These are phyloP conservation scores for Ambrosia trifida DNA, from an alignment of 129 eudicot genomes.

Conservation along the genomic window DNA sequence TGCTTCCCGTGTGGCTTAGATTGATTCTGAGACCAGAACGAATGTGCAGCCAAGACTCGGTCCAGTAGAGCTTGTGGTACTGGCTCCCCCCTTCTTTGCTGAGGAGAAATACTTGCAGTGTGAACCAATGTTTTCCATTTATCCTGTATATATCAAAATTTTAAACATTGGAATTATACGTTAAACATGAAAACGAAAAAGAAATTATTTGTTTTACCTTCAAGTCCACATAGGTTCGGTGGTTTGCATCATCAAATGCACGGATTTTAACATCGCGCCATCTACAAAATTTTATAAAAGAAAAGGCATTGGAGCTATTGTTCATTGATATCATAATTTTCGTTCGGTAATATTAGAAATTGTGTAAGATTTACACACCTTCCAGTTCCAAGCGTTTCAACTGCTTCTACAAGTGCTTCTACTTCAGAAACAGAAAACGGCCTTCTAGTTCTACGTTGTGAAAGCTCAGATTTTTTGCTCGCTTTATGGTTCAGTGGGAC, in stretches of 20 bases:
- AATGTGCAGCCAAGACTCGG: conserved; percentile 81
- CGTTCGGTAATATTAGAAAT: not conserved
- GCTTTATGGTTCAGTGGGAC: conserved; percentile 46
- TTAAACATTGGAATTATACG: not conserved
- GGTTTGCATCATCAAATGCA: conserved; percentile 86
- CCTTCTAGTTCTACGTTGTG: conserved; percentile 74
- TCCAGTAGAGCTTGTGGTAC: conserved; percentile 91
- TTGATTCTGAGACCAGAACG: conserved; percentile 82
- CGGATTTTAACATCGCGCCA: conserved; percentile 98
- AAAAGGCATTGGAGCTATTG: conserved; percentile 4
- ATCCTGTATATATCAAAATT: conserved; percentile 48
- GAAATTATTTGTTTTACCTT: conserved; percentile 51
- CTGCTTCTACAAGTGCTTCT: conserved; percentile 96
- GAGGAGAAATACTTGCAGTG: conserved; percentile 92
- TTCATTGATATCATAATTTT: conserved; percentile 3
- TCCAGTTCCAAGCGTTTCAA: conserved; percentile 97
- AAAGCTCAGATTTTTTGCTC: conserved; percentile 55
- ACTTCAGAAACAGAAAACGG: conserved; percentile 95
- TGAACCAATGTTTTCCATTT: conserved; percentile 99
- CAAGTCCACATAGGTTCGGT: conserved; percentile 95
- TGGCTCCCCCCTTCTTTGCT: conserved; percentile 97
- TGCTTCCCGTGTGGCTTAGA: conserved; percentile 73
- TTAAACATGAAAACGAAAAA: not conserved
- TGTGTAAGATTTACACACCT: conserved; percentile 44
- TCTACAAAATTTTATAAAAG: conserved; percentile 40